Percentiles rank a stretch among this genome's conserved stretches.
phyloP scores from a whole-genome alignment of 345 rosid genomes.

The Raphanus raphanistrum region DNA sequence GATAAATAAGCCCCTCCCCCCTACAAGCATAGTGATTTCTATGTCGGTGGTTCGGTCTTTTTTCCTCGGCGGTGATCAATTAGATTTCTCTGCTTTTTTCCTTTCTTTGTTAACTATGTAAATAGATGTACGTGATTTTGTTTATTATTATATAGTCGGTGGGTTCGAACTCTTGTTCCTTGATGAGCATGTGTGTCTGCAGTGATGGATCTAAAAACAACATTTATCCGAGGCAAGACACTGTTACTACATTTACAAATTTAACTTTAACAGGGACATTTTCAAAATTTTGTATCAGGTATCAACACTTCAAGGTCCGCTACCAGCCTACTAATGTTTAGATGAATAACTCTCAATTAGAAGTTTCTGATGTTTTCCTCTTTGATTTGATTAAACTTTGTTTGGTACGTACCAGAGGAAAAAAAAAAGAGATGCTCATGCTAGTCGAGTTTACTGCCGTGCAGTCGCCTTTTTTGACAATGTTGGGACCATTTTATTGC shows the following conservation, averaged over 20 bases:
- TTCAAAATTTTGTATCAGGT: no score
- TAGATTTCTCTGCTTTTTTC: neutral
- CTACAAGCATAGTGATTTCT: slow-evolving; percentile 15
- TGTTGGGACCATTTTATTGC: no score
- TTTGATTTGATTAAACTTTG: neutral
- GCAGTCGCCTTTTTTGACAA: no score
- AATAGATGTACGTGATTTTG: no score
- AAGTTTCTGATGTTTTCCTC: neutral
- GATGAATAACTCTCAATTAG: neutral
- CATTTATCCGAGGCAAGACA: no score
- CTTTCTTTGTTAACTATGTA: neutral
- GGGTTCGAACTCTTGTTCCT: neutral
- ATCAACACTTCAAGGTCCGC: neutral
- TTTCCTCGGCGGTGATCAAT: slow-evolving; percentile 1
- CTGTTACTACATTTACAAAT: no score
- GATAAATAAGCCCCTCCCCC: neutral
- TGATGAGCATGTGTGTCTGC: slow-evolving; percentile 1
- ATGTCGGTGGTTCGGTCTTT: slow-evolving; percentile 20
- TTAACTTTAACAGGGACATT: no score
- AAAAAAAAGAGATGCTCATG: no score
- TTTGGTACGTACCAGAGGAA: neutral
- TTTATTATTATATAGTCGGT: no score
- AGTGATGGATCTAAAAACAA: slow-evolving; percentile 1
- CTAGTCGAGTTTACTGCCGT: no score
- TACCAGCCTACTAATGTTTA: neutral